Percentiles rank a stretch among this genome's conserved stretches.
These are phyloP conservation scores for Graphilbum fragrans DNA, from an alignment of 2,329 filamentous ascomycete species.

Conservation along the genomic window DNA sequence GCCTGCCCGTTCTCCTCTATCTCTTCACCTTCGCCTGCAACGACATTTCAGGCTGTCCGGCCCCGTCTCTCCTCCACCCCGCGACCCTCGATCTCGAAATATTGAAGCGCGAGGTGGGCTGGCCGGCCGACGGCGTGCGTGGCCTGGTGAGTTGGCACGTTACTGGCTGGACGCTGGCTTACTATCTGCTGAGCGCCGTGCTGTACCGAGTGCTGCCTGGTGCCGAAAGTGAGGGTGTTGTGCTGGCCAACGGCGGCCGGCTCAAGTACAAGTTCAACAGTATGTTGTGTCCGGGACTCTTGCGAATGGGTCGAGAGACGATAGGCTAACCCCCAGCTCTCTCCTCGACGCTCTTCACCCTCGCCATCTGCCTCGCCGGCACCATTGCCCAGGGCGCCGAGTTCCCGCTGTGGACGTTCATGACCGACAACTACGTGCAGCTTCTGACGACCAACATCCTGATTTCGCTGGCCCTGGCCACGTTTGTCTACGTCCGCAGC, in stretches of 20 bases:
- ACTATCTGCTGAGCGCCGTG: conserved; percentile 65
- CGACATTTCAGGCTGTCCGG: conserved; percentile 82
- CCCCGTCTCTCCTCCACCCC: conserved; percentile 65
- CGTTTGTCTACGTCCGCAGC: conserved; percentile 70
- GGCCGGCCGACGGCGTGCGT: conserved; percentile 58
- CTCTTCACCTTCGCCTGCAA: conserved; percentile 79
- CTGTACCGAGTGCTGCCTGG: conserved; percentile 70
- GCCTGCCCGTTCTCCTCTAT: conserved; percentile 69
- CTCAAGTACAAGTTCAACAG: conserved; percentile 76
- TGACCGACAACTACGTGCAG: conserved; percentile 82
- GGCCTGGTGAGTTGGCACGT: conserved; percentile 61
- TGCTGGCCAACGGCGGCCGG: conserved; percentile 57
- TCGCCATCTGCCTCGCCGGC: conserved; percentile 60
- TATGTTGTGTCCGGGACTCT: conserved; percentile 27
- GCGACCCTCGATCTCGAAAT: conserved; percentile 57
- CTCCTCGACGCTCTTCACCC: conserved; percentile 59
- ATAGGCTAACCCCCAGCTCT: conserved; percentile 45
- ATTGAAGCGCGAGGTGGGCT: conserved; percentile 71
- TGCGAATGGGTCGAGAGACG: not conserved
- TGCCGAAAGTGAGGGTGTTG: conserved; percentile 55
- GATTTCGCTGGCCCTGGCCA: conserved; percentile 59
- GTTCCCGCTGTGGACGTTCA: conserved; percentile 84
- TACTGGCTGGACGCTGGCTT: conserved; percentile 58
- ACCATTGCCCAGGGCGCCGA: conserved; percentile 67
- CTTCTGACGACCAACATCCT: conserved; percentile 74